Conservation (phyloP, 1,284 basidiomycete species). For the Cerrena zonata region DNA sequence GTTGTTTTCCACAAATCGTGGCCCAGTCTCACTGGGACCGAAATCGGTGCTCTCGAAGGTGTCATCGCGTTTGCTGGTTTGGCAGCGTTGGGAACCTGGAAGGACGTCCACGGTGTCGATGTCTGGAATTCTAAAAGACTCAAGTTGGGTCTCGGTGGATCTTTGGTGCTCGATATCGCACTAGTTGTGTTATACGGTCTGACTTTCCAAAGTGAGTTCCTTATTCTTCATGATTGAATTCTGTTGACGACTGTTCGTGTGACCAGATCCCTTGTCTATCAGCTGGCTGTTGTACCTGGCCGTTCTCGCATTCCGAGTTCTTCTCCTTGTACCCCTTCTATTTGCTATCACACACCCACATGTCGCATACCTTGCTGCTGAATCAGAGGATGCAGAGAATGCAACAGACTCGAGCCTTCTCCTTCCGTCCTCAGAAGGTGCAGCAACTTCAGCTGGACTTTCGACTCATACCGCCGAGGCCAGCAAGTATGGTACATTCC, state of each 20-base stretch:
- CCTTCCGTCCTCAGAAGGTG: constrained; percentile 39
- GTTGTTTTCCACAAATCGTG: constrained; percentile 61
- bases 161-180: constrained; percentile 54
- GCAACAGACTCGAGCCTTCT: constrained; percentile 49
- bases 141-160: constrained; percentile 44
- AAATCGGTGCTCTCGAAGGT: constrained; percentile 61
- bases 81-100: constrained; percentile 68
- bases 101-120: constrained; percentile 63
- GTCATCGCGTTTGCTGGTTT: constrained; percentile 63
- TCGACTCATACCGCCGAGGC: constrained; percentile 38
- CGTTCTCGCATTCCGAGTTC: constrained; percentile 59
- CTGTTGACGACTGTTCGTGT: not conserved
- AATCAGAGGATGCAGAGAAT: constrained; percentile 36
- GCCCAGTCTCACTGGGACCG: constrained; percentile 60
- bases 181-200: constrained; percentile 51
- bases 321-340: constrained; percentile 55
- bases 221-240: too few species aligned
- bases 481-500: constrained; percentile 73
- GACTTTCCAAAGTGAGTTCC: constrained; percentile 43
- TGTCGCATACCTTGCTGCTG: constrained; percentile 50
- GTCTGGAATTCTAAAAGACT: constrained; percentile 64
- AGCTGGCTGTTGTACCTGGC: constrained; percentile 51
- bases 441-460: constrained; percentile 41
- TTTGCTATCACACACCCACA: constrained; percentile 40
- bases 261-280: constrained; percentile 33